Evolutionary conservation across 352 stramenopile genomes (phyloP), one percentile per base, ranked within the genome.

Genomic region (Phytophthora pisi): DNA sequence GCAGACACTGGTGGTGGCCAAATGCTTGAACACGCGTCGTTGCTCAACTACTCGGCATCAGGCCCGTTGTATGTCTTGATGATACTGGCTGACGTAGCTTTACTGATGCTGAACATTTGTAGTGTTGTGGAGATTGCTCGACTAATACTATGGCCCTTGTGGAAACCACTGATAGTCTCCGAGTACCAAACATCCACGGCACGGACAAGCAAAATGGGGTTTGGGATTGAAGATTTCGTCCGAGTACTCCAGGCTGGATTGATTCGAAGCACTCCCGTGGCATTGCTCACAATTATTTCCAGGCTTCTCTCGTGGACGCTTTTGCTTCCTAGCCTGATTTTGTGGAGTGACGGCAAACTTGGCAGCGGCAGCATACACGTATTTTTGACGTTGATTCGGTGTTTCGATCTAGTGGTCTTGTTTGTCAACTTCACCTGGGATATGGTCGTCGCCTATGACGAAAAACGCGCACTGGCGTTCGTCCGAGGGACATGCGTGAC

Each of bases 281-380:
- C 66, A 11, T 16, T 70, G 9, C 61, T 90, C 11, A 80, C 73
- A n/a, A 6, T 74, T 16, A 18, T 81, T 16, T 76, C 79, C 5
- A 66, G 75, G 23, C n/a, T 86, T 15, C 28, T 90, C 5, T 78
- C 79, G 4, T 90, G 82, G 79, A 72, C 70, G 18, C 45, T 85
- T n/a, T 47, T 90, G n/a, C 34, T 86, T 16, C 82, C 79, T 8
- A 68, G 66, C 8, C 56, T 59, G n/a, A 61, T 70, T 3, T 57
- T 80, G 28, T 75, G 71, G 52, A 50, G 64, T n/a, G 71, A 78
- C 40, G 59, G 63, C 9, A 56, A 73, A 50, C 50, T 70, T 8
- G 46, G 61, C 62, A 72, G 9, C 68, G 59, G 54, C 24, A 58
- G 31, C 8, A 52, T 52, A 47, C 74, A 90, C 57, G 58, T 68